Evolutionary conservation across 2,329 filamentous ascomycete genomes (phyloP).

Genomic region (Lachnellula hyalina): DNA sequence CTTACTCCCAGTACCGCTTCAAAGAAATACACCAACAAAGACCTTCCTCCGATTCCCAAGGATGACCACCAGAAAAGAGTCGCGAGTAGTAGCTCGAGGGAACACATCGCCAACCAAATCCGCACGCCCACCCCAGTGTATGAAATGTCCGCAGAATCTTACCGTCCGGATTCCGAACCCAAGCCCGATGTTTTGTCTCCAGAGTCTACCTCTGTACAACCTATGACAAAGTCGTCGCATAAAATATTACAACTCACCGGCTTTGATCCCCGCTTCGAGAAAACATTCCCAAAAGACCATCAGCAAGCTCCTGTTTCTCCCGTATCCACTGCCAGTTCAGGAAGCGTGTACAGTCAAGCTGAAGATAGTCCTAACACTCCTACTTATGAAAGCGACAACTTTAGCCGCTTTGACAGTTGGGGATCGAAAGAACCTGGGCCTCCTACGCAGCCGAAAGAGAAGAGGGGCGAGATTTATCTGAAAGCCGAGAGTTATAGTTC

Average conservation of each 20-base stretch:
- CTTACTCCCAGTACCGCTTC: background rate
- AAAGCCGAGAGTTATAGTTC: background rate
- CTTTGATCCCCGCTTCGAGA: slow-evolving; percentile 15
- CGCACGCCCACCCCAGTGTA: background rate
- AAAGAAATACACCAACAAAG: background rate
- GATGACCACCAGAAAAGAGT: background rate
- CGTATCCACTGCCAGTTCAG: slow-evolving; percentile 8
- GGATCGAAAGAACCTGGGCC: background rate
- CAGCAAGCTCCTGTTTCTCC: slow-evolving; percentile 3
- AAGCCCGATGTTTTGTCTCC: background rate
- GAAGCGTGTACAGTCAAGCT: slow-evolving; percentile 15
- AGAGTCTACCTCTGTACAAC: background rate
- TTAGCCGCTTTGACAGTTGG: background rate
- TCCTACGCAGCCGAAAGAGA: background rate
- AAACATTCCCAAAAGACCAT: slow-evolving; percentile 3
- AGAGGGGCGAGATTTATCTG: background rate
- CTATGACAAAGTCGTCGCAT: slow-evolving; percentile 13
- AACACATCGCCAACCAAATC: background rate
- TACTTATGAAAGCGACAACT: background rate
- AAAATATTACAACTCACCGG: slow-evolving; percentile 22
- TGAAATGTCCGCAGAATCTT: background rate
- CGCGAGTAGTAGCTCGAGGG: background rate
- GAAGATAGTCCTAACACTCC: background rate
- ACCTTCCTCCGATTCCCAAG: background rate
- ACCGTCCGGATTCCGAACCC: background rate